Base-by-base conservation (phyloP, 2,329 filamentous ascomycete species). In the Fusarium miscanthi region DNA sequence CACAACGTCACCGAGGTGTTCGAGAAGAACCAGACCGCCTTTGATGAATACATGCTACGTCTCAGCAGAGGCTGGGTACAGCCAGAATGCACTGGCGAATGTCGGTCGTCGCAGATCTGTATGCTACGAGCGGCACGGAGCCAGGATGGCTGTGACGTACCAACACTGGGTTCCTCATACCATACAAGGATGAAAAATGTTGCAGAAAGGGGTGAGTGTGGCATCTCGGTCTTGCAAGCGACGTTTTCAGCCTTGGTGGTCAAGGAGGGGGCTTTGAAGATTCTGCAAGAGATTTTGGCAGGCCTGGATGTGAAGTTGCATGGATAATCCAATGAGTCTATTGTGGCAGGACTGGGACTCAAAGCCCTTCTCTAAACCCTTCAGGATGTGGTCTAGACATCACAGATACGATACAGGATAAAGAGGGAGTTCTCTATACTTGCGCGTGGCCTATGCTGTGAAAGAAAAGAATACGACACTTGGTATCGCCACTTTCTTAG, bases 1-100 rank as follows among this genome's bases (percentile, higher is more conserved):
- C 88, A 90, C 76, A 85, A 87, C 70, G 81, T 90, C 25, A 90
- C 88, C 3, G 80, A 80, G 2, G 76, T 80, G 6, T 84, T 90
- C 53, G 84, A 87, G 66, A 72, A 64, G 8, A 78, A 88, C 60
- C 70, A 82, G 5, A 66, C 75, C 0, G 77, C 82, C 3, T 89
- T 90, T 72, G 79, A 84, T 21, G 80, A 78, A 6, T 90, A 85
- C 76, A 82, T 84, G 53, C 76, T 80, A 1, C 81, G 87, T 61
- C 87, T 86, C 66, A 83, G 81, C 14, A 82, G 88, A 10, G 86
- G 86, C 7, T 86, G 83, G 79, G 78, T 79, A 9, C 76, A 80
- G 7, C 79, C 79, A 8, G 64, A 74, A 25, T 89, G 87, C 69
- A 79, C 76, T 2, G 84, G 78, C 3, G 78, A 80, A 10, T 88